phyloP scores from a whole-genome alignment of 2,329 filamentous ascomycete genomes.

The Diplodia mutila region DNA sequence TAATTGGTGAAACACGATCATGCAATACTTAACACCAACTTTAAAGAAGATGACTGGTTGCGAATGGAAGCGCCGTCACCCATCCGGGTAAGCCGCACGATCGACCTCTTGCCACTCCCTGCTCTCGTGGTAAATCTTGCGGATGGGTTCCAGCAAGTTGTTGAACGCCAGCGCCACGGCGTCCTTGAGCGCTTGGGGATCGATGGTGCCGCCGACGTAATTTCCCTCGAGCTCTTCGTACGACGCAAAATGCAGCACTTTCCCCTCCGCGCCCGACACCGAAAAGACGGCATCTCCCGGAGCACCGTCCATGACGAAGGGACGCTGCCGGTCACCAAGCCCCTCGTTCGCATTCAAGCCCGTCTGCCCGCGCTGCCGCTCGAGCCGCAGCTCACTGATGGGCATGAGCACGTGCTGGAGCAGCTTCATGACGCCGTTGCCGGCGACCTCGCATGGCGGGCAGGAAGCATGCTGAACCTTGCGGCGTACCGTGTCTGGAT shows the following conservation, averaged over 20 bases:
- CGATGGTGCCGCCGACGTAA: neutral
- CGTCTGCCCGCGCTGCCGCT: neutral
- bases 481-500: neutral
- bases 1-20: too few relatives aligned
- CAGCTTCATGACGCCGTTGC: neutral
- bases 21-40: too few relatives aligned
- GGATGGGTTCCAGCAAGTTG: neutral
- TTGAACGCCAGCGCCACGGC: neutral
- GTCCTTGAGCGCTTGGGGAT: neutral
- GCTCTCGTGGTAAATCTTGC: neutral
- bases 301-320: neutral
- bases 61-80: neutral
- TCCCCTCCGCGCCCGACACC: neutral
- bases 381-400: neutral
- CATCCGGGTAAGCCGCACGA: neutral
- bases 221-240: neutral
- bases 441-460: neutral
- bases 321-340: too few relatives aligned
- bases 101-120: slow-evolving; percentile 1
- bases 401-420: neutral
- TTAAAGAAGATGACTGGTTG: too few relatives aligned
- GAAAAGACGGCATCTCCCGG: neutral
- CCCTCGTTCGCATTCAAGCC: neutral
- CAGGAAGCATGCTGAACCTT: neutral
- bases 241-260: neutral